phyloP scores from a whole-genome alignment of 352 stramenopile species.

The Pythium vanterpoolii region DNA sequence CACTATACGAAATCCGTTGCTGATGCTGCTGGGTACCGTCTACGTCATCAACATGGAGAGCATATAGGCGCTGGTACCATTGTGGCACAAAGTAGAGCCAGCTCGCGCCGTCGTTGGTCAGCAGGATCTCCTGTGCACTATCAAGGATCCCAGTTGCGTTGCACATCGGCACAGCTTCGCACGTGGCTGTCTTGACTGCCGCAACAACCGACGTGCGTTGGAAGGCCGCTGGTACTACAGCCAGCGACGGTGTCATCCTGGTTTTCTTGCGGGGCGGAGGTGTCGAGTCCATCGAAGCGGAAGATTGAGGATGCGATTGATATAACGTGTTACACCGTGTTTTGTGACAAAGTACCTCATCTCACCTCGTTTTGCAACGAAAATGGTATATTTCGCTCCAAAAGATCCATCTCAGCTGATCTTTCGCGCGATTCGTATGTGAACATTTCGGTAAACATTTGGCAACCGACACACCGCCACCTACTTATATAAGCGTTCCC shows the following conservation, averaged over 20 bases:
- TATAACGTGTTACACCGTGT: too few relatives aligned
- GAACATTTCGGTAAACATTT: too few relatives aligned
- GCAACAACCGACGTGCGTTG: constrained; percentile 1
- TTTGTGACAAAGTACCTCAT: not conserved
- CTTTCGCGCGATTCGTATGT: not conserved
- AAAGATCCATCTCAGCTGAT: not conserved
- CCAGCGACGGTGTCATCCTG: not conserved
- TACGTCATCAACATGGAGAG: not conserved
- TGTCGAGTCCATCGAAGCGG: not conserved
- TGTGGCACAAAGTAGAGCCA: constrained; percentile 62
- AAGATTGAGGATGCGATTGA: too few relatives aligned
- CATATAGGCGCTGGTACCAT: constrained; percentile 46
- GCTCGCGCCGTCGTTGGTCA: constrained; percentile 33
- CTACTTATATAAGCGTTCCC: too few relatives aligned
- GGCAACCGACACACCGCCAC: too few relatives aligned
- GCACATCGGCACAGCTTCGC: not conserved
- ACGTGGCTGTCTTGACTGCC: constrained; percentile 5
- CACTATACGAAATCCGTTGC: constrained; percentile 6
- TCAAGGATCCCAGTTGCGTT: not conserved
- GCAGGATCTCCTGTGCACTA: constrained; percentile 13
- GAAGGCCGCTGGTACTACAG: not conserved
- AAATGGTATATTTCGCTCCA: constrained; percentile 2
- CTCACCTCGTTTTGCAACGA: constrained; percentile 8
- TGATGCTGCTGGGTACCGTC: not conserved
- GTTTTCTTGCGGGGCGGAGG: not conserved